These are phyloP conservation scores for Platismatia glauca DNA, from an alignment of 495 filamentous ascomycete species.

Conservation along the genomic window DNA sequence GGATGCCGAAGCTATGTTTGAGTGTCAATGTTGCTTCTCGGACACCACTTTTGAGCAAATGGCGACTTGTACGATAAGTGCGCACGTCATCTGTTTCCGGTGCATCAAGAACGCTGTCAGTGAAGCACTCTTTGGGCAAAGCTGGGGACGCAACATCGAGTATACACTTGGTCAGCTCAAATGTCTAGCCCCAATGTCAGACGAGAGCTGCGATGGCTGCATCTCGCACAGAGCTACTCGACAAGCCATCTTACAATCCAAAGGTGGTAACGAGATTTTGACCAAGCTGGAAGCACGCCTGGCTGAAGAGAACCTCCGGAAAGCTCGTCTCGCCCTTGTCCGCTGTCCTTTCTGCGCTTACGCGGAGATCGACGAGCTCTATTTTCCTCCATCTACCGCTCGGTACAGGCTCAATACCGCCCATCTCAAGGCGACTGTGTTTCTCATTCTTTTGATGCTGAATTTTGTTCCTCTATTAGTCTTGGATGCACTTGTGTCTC, in stretches of 20 bases:
- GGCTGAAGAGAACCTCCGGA: conserved; percentile 60
- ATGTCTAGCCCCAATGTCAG: conserved; percentile 64
- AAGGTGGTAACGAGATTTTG: conserved; percentile 58
- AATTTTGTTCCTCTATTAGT: conserved; percentile 28
- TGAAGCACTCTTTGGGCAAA: conserved; percentile 87
- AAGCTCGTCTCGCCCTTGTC: conserved; percentile 64
- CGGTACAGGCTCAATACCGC: conserved; percentile 42
- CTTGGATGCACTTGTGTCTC: conserved; percentile 40
- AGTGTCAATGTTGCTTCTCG: conserved; percentile 85
- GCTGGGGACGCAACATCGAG: conserved; percentile 75
- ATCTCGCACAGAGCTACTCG: conserved; percentile 59
- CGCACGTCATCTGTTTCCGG: conserved; percentile 77
- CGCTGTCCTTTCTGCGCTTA: conserved; percentile 88
- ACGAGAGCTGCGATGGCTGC: conserved; percentile 60
- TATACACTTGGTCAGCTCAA: conserved; percentile 58
- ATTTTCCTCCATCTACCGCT: conserved; percentile 43
- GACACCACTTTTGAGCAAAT: conserved; percentile 74
- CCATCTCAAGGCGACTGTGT: conserved; percentile 16
- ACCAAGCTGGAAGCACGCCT: conserved; percentile 67
- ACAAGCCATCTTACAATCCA: conserved; percentile 58
- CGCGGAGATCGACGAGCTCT: conserved; percentile 75
- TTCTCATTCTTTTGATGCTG: conserved; percentile 31
- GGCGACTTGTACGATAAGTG: conserved; percentile 57
- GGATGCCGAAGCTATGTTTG: conserved; percentile 58
- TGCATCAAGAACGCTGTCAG: conserved; percentile 72